A percentile compares a stretch with the other conserved stretches of the same genome.
Evolutionary conservation across 2,329 filamentous ascomycete genomes (phyloP).

Genomic region (Aureobasidium vineae): DNA sequence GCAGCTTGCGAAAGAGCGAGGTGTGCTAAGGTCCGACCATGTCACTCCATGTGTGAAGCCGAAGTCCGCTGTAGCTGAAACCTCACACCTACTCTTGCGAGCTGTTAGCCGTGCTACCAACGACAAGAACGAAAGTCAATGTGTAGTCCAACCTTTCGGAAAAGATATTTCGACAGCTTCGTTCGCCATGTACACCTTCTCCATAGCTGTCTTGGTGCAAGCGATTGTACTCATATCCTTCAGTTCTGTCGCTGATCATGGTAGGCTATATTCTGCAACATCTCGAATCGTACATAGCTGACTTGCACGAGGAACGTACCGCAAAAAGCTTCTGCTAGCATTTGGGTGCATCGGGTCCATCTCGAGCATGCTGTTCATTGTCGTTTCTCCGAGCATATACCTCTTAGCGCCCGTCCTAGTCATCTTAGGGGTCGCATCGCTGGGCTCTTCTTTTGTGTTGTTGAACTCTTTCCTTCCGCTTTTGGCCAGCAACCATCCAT

Average conservation of each 20-base stretch:
- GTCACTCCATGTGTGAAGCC: constrained; percentile 62
- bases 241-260: constrained; percentile 89
- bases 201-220: constrained; percentile 80
- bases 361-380: constrained; percentile 77
- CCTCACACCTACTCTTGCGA: constrained; percentile 30
- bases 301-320: constrained; percentile 54
- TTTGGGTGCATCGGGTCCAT: constrained; percentile 79
- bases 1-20: constrained; percentile 83
- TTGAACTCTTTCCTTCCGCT: constrained; percentile 90
- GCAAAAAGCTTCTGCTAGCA: constrained; percentile 75
- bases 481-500: constrained; percentile 76
- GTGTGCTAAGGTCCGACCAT: constrained; percentile 74
- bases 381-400: constrained; percentile 71
- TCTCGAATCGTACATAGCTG: background rate
- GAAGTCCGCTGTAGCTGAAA: constrained; percentile 25
- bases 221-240: constrained; percentile 88
- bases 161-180: constrained; percentile 84
- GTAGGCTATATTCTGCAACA: constrained; percentile 40
- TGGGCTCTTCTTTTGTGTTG: constrained; percentile 93
- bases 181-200: constrained; percentile 96
- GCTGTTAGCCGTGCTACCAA: constrained; percentile 16
- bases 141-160: constrained; percentile 74
- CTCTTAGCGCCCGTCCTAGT: constrained; percentile 75
- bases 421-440: constrained; percentile 82
- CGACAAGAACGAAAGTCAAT: constrained; percentile 59